Evolutionary conservation across 2,329 filamentous ascomycete genomes (phyloP).

Genomic region (Rugonectria rugulosa): DNA sequence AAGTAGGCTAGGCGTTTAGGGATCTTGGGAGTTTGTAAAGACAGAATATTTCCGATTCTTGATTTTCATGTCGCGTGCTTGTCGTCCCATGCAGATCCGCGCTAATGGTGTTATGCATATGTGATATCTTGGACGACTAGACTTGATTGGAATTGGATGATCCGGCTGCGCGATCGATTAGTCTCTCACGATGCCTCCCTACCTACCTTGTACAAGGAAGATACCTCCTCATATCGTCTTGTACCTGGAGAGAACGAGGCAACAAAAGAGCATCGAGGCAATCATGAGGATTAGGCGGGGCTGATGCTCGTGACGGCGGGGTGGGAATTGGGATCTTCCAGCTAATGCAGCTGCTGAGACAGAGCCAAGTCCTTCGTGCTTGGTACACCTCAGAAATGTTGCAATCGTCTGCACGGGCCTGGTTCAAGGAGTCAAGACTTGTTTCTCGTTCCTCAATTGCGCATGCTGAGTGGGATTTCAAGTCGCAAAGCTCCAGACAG

Average conservation of each 20-base stretch:
- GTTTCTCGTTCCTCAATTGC: constrained; percentile 9
- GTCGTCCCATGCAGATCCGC: too few species aligned
- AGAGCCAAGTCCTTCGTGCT: too few species aligned
- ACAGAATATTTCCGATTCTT: background rate
- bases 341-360: constrained; percentile 14
- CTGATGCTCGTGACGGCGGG: constrained; percentile 22
- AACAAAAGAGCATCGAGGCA: background rate
- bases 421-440: constrained; percentile 3
- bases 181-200: too few species aligned
- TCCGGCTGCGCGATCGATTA: too few species aligned
- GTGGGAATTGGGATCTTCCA: constrained; percentile 35
- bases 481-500: background rate
- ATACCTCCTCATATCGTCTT: too few species aligned
- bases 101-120: too few species aligned
- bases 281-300: constrained; percentile 9
- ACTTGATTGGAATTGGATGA: too few species aligned
- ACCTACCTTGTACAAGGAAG: too few species aligned
- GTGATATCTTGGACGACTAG: too few species aligned
- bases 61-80: too few species aligned
- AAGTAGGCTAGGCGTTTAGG: constrained; percentile 37
- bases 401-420: constrained; percentile 5
- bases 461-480: background rate
- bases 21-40: constrained; percentile 26
- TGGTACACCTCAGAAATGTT: background rate
- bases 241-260: too few species aligned